phyloP scores from a whole-genome alignment of 306 rosid genomes.

The Pachyrhizus erosus region DNA sequence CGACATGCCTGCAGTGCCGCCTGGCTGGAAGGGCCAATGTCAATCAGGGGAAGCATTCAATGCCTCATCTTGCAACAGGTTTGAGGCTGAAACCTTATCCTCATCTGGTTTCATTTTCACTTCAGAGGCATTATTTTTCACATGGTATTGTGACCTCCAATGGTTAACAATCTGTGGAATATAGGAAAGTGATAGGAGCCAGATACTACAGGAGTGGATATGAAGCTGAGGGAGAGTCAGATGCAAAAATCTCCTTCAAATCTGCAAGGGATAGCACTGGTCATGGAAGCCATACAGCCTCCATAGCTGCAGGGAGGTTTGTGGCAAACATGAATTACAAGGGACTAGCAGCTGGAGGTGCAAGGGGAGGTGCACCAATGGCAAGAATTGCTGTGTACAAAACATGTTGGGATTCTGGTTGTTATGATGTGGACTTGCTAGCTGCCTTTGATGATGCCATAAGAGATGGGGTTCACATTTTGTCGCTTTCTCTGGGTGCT shows the following conservation, averaged over 20 bases:
- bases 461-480: constrained; percentile 79
- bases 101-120: constrained; percentile 10
- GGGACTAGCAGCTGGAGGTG: constrained; percentile 80
- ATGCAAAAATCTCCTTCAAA: constrained; percentile 55
- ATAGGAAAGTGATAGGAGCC: constrained; percentile 89
- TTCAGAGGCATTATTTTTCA: background rate
- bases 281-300: constrained; percentile 88
- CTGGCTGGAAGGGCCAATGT: constrained; percentile 77
- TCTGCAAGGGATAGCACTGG: constrained; percentile 88
- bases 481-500: constrained; percentile 79
- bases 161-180: constrained; percentile 37
- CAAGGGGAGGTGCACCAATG: constrained; percentile 86
- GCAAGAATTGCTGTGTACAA: constrained; percentile 82
- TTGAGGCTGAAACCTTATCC: constrained; percentile 34
- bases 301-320: constrained; percentile 80
- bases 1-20: constrained; percentile 81
- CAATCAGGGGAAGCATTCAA: constrained; percentile 86
- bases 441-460: constrained; percentile 91
- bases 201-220: constrained; percentile 79
- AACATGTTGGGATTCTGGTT: constrained; percentile 88
- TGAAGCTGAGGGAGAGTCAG: constrained; percentile 71
- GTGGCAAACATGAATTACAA: constrained; percentile 78
- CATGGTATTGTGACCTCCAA: constrained; percentile 5
- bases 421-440: constrained; percentile 81
- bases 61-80: constrained; percentile 90